Conservation (phyloP, 2,329 filamentous ascomycete genomes). For the Cytospora piceae region DNA sequence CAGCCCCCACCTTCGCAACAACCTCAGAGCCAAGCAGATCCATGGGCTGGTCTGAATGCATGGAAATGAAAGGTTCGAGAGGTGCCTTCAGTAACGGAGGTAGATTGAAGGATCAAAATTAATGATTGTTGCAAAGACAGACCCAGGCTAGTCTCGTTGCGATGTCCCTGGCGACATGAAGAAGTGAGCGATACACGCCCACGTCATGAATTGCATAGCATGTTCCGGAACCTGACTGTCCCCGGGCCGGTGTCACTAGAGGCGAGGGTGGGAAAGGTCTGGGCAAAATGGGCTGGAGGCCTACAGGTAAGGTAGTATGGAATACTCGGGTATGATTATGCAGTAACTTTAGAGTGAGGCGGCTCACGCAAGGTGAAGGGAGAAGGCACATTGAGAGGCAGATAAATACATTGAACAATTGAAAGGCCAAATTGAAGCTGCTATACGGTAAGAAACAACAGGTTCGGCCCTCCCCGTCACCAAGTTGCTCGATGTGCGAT, state of each 20-base stretch:
- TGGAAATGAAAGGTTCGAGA: constrained; percentile 57
- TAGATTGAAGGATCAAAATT: background rate
- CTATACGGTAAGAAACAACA: too few species aligned
- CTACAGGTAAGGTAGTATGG: background rate
- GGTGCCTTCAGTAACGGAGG: background rate
- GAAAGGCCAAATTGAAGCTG: background rate
- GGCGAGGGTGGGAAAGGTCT: background rate
- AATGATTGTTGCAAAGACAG: background rate
- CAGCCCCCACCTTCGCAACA: constrained; percentile 42
- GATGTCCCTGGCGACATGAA: too few species aligned
- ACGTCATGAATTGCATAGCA: too few species aligned
- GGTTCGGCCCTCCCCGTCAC: too few species aligned
- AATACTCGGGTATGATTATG: background rate
- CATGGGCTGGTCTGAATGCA: constrained; percentile 71
- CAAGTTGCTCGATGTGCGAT: too few species aligned
- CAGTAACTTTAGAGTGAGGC: background rate
- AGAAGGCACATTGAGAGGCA: background rate
- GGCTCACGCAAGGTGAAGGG: background rate
- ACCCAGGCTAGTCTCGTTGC: background rate
- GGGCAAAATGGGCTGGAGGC: background rate
- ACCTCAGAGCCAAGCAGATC: constrained; percentile 52
- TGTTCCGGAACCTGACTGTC: too few species aligned
- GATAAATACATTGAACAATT: background rate
- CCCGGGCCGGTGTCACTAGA: background rate
- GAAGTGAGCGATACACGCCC: too few species aligned